Evolutionary conservation across 1,284 basidiomycete genomes (phyloP).

Genomic region (Phellopilus nigrolimitatus): DNA sequence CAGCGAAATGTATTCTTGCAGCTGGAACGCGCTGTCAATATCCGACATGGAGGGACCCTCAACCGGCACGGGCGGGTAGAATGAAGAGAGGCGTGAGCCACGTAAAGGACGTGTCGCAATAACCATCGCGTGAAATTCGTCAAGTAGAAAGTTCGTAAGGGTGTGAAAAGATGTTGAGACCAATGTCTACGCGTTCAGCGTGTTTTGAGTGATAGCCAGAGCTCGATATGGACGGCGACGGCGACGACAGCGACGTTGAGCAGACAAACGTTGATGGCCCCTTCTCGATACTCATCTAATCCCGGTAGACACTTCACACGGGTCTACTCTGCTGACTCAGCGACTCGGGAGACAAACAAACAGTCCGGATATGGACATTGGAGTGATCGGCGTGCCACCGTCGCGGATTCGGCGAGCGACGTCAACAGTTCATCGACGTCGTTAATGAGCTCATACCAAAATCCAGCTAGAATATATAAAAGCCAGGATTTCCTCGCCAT

Average conservation of each 20-base stretch:
- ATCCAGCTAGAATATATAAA: background rate
- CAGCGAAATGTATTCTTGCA: conserved; percentile 91
- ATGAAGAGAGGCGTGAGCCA: conserved; percentile 70
- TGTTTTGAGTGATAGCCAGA: too few species aligned
- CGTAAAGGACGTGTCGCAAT: conserved; percentile 46
- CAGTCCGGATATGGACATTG: background rate
- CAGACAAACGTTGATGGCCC: too few species aligned
- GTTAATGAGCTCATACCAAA: background rate
- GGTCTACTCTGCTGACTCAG: too few species aligned
- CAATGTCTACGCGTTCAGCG: too few species aligned
- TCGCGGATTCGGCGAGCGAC: background rate
- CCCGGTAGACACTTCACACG: too few species aligned
- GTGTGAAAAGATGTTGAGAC: too few species aligned
- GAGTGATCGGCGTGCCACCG: background rate
- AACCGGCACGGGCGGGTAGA: conserved; percentile 66
- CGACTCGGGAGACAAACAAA: background rate
- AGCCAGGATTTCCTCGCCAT: background rate
- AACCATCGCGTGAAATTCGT: conserved; percentile 6
- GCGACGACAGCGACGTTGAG: background rate
- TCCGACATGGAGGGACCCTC: conserved; percentile 52
- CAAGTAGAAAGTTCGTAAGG: background rate
- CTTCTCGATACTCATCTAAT: too few species aligned
- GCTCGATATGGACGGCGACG: background rate
- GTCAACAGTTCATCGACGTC: background rate
- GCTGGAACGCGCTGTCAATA: conserved; percentile 87